Conservation (phyloP, 2,329 filamentous ascomycete species). For the Pseudogymnoascus sp. region DNA sequence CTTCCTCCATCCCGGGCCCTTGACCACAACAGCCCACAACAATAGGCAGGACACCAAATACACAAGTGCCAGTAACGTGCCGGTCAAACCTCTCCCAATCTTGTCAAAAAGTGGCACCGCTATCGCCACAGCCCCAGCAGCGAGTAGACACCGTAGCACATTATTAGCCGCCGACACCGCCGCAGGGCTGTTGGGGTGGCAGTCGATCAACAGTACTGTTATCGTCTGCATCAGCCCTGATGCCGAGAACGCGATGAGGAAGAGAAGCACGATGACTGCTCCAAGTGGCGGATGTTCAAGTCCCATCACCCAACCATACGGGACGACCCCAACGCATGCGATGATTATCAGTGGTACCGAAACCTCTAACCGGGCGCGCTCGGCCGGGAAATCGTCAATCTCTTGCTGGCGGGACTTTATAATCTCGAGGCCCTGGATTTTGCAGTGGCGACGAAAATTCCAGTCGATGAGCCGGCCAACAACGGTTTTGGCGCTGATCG, state of each 20-base stretch:
- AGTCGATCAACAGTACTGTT: slow-evolving; percentile 15
- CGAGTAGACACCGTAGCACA: slow-evolving; percentile 14
- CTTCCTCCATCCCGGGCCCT: slow-evolving; percentile 40
- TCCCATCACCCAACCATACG: slow-evolving; percentile 14
- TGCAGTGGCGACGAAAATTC: slow-evolving; percentile 51
- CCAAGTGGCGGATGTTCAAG: not conserved
- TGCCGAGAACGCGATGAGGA: slow-evolving; percentile 16
- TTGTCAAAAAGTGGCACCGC: slow-evolving; percentile 12
- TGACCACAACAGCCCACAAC: slow-evolving; percentile 38
- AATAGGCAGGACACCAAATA: slow-evolving; percentile 35
- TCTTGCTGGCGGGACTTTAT: slow-evolving; percentile 10
- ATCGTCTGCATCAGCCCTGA: slow-evolving; percentile 15
- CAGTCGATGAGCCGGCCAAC: slow-evolving; percentile 54
- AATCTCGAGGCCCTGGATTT: slow-evolving; percentile 10
- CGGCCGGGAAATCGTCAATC: slow-evolving; percentile 13
- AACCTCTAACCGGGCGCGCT: slow-evolving; percentile 14
- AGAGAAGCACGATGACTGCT: slow-evolving; percentile 17
- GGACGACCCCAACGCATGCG: not conserved
- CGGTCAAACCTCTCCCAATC: slow-evolving; percentile 43
- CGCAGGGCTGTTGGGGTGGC: slow-evolving; percentile 12
- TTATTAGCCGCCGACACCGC: slow-evolving; percentile 15
- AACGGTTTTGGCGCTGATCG: slow-evolving; percentile 38
- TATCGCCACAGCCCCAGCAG: slow-evolving; percentile 12
- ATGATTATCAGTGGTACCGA: slow-evolving; percentile 11
- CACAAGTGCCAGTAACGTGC: slow-evolving; percentile 45